Conservation (phyloP, 345 rosid species). For the Noccaea bulbosa region DNA sequence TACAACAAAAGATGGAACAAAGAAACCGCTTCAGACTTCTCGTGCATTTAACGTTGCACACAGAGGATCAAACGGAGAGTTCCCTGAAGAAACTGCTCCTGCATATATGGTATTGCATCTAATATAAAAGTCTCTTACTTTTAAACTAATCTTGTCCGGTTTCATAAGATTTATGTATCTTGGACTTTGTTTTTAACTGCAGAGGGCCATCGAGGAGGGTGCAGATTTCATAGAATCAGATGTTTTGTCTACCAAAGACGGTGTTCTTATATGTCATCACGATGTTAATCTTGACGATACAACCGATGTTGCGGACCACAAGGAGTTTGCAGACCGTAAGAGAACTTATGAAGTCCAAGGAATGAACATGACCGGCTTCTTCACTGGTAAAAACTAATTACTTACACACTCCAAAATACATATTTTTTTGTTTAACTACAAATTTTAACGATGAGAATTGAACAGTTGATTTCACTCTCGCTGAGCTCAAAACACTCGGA, state of each 20-base stretch:
- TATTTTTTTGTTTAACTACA: background rate
- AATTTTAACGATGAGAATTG: slow-evolving; percentile 4
- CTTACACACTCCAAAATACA: background rate
- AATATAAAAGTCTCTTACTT: background rate
- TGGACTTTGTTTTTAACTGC: slow-evolving; percentile 33
- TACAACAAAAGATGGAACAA: slow-evolving; percentile 38
- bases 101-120: slow-evolving; percentile 66
- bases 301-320: slow-evolving; percentile 70
- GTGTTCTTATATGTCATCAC: slow-evolving; percentile 80
- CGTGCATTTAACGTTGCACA: slow-evolving; percentile 91
- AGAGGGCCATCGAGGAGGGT: slow-evolving; percentile 97
- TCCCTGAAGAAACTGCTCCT: slow-evolving; percentile 93
- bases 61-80: slow-evolving; percentile 93
- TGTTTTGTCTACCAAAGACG: slow-evolving; percentile 78
- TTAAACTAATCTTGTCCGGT: background rate
- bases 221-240: slow-evolving; percentile 95
- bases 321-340: slow-evolving; percentile 79
- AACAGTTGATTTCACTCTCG: slow-evolving; percentile 85
- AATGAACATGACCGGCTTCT: slow-evolving; percentile 72
- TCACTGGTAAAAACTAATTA: slow-evolving; percentile 57
- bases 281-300: slow-evolving; percentile 81
- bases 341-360: slow-evolving; percentile 88
- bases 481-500: slow-evolving; percentile 71
- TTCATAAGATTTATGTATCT: background rate
- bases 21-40: slow-evolving; percentile 77